Conservation (phyloP, 2,329 filamentous ascomycete genomes). For the Onygena corvina region DNA sequence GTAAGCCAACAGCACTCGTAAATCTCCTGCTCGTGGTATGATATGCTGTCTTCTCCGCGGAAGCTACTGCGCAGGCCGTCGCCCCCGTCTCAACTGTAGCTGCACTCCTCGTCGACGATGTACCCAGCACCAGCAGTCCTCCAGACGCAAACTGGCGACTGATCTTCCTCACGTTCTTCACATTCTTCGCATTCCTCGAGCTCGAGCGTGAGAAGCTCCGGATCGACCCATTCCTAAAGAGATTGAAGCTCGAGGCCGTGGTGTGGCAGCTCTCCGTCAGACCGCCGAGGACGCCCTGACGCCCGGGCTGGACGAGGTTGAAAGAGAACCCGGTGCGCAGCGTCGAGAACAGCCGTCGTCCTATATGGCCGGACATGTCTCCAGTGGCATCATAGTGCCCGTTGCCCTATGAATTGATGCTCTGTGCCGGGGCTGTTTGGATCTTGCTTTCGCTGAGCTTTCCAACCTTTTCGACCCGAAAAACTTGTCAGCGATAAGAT, state of each 20-base stretch:
- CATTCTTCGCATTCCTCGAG: slow-evolving; percentile 26
- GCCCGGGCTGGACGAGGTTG: neutral
- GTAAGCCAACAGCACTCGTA: slow-evolving; percentile 17
- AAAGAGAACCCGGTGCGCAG: slow-evolving; percentile 23
- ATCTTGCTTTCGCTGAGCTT: neutral
- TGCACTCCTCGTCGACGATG: slow-evolving; percentile 20
- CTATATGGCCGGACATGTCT: slow-evolving; percentile 38
- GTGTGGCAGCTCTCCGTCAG: slow-evolving; percentile 5
- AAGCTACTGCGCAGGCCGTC: slow-evolving; percentile 21
- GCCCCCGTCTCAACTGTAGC: slow-evolving; percentile 25
- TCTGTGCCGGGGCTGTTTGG: neutral
- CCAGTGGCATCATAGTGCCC: slow-evolving; percentile 30
- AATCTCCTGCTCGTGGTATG: slow-evolving; percentile 17
- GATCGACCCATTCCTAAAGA: slow-evolving; percentile 1
- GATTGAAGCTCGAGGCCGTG: neutral
- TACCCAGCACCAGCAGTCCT: slow-evolving; percentile 42
- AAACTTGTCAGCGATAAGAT: neutral
- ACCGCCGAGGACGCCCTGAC: neutral
- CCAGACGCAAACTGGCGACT: slow-evolving; percentile 45
- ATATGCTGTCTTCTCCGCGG: slow-evolving; percentile 23
- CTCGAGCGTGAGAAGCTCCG: slow-evolving; percentile 18
- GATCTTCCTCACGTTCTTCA: slow-evolving; percentile 30
- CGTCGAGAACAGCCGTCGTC: slow-evolving; percentile 37
- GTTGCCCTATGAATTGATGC: neutral
- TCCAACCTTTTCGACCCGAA: neutral